phyloP scores from a whole-genome alignment of 768 basidiomycete genomes.

The Trametes gibbosa region DNA sequence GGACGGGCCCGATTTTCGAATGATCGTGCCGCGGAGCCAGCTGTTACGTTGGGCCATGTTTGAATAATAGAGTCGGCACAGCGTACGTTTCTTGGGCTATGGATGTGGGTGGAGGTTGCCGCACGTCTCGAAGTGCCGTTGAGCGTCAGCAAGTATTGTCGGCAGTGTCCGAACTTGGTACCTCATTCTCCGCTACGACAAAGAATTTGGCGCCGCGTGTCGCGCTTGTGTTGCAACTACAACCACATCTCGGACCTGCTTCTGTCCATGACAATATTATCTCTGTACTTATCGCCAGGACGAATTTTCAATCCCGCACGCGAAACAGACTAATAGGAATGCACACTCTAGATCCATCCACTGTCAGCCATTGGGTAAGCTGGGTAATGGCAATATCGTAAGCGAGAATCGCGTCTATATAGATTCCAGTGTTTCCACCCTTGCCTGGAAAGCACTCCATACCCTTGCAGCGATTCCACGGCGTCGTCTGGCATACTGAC shows the following conservation, averaged over 20 bases:
- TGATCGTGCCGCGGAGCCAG: constrained; percentile 75
- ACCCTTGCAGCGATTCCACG: neutral
- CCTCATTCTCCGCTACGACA: neutral
- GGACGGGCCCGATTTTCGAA: constrained; percentile 57
- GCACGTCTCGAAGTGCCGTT: neutral
- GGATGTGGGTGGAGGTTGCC: neutral
- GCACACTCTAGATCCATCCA: neutral
- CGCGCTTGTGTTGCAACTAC: neutral
- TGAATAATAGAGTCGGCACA: neutral
- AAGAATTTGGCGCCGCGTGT: no score
- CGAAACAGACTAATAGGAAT: no score
- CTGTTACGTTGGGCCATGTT: constrained; percentile 35
- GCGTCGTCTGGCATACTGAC: neutral
- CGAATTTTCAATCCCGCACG: no score
- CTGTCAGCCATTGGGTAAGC: constrained; percentile 11
- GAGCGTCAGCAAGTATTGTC: neutral
- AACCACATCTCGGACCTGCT: no score
- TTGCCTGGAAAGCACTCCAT: neutral
- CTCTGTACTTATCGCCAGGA: no score
- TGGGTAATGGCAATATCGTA: constrained; percentile 3
- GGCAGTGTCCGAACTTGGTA: neutral
- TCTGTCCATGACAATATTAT: no score
- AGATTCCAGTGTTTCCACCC: neutral
- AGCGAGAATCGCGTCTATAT: constrained; percentile 2
- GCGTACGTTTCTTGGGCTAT: no score